Base-by-base conservation (phyloP, 768 basidiomycete genomes). In the Mycena kentingensis region DNA sequence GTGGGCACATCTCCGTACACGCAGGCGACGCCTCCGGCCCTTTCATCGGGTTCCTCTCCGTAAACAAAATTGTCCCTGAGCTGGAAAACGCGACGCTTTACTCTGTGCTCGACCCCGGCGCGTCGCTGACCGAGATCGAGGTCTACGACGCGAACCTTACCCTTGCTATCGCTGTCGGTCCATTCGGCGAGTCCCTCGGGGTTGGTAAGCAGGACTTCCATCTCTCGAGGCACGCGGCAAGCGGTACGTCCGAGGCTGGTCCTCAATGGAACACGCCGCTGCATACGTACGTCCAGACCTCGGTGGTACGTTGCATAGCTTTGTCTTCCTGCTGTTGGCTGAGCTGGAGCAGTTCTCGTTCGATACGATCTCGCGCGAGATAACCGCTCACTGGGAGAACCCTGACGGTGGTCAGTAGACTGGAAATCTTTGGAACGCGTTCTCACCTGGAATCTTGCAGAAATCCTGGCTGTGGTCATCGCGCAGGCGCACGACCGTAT, bases 281-380 rank as follows among this genome's bases (percentile, higher is more conserved):
- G 45, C 55, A 50, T 2, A 16, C 49, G n/a, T 48, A 60, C 27
- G 51, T 63, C 8, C 49, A 61, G 43, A 63, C 62, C 2, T 54
- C 50, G 7, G 55, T 60, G 10, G 65, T 66, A 28, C 22, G 60
- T 51, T 27, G 3, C 31, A 2, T 19, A 44, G 13, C 38, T 28
- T 8, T n/a, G 26, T 29, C 37, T 25, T 32, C 22, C 25, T 24
- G 22, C 25, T 39, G 1, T 27, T n/a, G n/a, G n/a, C n/a, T n/a
- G n/a, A n/a, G n/a, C n/a, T n/a, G n/a, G n/a, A n/a, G n/a, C n/a
- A 66, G 63, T 65, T 63, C 54, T 55, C 58, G 3, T 41, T 60
- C 16, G 32, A 57, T 37, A 44, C 36, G 21, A 48, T 49, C 13
- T 52, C 55, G 10, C 46, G 46, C 24, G 63, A 66, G 38, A 60